Evolutionary conservation across 495 filamentous ascomycete species (phyloP).

Genomic region (Aspergillus bertholletiae): DNA sequence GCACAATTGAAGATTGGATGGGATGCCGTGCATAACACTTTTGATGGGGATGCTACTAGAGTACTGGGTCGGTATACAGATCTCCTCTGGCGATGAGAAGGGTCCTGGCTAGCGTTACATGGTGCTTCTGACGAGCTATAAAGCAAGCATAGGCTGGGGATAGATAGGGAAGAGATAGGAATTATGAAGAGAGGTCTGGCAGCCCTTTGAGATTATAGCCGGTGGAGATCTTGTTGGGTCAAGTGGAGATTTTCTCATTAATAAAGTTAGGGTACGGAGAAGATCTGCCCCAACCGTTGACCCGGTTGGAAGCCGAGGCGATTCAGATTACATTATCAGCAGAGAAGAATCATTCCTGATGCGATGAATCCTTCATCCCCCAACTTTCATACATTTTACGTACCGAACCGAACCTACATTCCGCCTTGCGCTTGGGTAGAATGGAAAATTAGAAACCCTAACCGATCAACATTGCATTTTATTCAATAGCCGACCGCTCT

Average conservation of each 20-base stretch:
- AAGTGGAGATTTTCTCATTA: neutral
- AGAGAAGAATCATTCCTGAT: neutral
- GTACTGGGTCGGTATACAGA: constrained; percentile 6
- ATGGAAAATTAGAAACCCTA: neutral
- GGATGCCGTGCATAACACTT: constrained; percentile 10
- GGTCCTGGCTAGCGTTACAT: neutral
- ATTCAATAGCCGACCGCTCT: neutral
- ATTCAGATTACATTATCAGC: neutral
- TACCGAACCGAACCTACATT: neutral
- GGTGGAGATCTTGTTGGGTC: neutral
- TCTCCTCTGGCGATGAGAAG: neutral
- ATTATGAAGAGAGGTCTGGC: too few species aligned
- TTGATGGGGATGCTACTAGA: constrained; percentile 1
- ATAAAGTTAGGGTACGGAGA: neutral
- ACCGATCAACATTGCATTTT: neutral
- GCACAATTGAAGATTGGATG: constrained; percentile 9
- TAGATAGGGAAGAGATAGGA: too few species aligned
- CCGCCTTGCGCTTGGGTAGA: neutral
- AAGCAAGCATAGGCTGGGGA: neutral
- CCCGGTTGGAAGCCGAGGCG: neutral
- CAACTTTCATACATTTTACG: neutral
- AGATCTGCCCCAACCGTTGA: neutral
- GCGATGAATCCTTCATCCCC: neutral
- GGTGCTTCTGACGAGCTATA: too few species aligned
- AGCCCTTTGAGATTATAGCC: too few species aligned